Base-by-base conservation (phyloP, 805 yeast genomes). In the Candida easanensis region DNA sequence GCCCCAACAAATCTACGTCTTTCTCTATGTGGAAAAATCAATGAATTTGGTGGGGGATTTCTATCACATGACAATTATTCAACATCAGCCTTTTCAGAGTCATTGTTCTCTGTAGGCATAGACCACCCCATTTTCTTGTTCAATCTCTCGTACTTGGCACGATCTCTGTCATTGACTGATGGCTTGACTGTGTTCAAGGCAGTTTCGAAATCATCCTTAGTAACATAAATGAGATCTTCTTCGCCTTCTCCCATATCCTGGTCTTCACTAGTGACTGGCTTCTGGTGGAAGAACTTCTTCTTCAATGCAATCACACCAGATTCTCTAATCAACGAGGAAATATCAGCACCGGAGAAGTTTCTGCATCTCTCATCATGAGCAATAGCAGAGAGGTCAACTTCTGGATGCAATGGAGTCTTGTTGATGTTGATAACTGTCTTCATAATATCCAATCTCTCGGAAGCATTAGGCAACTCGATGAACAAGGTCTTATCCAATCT, bases 311-410 rank as follows among this genome's bases (percentile, higher is more conserved):
- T 67, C 5, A 89, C 93, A 52, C 96, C 89, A n/a, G 98, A 95
- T 60, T 93, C 98, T 56, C 97, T 75, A 2, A 87, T 91, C 44
- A 93, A 67, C 3, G 97, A 88, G 1, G 95, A 88, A 44, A 93
- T 72, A 71, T 93, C 99, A 0, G 99, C 99, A 60, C 99, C 99
- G 3, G 95, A 85, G 61, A 88, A 93, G 66, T 88, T 91, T 48
- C 87, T 73, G 66, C 96, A 85, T 53, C 90, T 76, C 48, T 77
- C 83, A 63, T 88, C 95, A 30, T 74, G 71, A 0, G 95, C 89
- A 41, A 91, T 70, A 0, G 62, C 50, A 2, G 58, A 57, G 28
- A 91, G 69, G 50, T 88, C 79, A 18, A 93, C 90, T 19, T 73
- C 70, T 0, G 62, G 39, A 17, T 74, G 77, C 16, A 91, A 52